Conservation (phyloP, 1,284 basidiomycete genomes). For the Sporisorium reilianum region DNA sequence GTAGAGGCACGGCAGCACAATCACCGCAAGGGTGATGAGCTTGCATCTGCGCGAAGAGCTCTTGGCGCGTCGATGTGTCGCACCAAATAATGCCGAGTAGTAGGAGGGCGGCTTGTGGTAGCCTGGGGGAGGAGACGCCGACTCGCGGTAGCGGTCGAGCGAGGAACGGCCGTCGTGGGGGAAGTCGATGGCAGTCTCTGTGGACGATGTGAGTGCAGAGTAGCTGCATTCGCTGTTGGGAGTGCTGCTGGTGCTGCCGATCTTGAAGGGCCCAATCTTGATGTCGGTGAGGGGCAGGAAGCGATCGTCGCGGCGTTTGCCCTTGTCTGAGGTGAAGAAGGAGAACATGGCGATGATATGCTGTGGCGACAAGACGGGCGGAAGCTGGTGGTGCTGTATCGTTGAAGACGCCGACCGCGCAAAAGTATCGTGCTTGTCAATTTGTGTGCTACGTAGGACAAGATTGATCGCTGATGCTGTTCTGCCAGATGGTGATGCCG, state of each 20-base stretch:
- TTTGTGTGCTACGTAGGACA: neutral
- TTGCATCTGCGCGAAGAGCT: constrained; percentile 38
- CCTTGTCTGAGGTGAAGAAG: constrained; percentile 20
- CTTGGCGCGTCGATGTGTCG: constrained; percentile 28
- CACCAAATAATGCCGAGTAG: constrained; percentile 30
- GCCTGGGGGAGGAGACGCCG: constrained; percentile 35
- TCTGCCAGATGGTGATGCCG: too few relatives aligned
- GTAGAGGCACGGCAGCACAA: constrained; percentile 31
- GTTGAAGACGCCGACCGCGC: too few relatives aligned
- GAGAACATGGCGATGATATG: constrained; percentile 23
- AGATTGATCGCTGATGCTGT: neutral
- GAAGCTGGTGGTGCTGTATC: neutral
- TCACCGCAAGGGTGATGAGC: constrained; percentile 19
- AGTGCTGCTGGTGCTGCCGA: constrained; percentile 34
- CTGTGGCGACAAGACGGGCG: neutral
- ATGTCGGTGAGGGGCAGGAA: constrained; percentile 29
- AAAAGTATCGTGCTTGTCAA: too few relatives aligned
- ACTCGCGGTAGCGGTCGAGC: constrained; percentile 16
- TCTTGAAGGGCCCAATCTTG: constrained; percentile 35
- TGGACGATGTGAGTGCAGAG: constrained; percentile 34
- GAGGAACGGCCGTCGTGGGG: constrained; percentile 18
- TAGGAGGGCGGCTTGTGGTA: constrained; percentile 44
- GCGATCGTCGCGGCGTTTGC: constrained; percentile 25
- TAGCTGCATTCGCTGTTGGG: constrained; percentile 39
- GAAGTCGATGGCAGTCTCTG: constrained; percentile 27